Percentiles rank a stretch among this genome's conserved stretches.
These are phyloP conservation scores for Dothideomycetidae sp. DNA, from an alignment of 2,329 filamentous ascomycete genomes.

Conservation along the genomic window DNA sequence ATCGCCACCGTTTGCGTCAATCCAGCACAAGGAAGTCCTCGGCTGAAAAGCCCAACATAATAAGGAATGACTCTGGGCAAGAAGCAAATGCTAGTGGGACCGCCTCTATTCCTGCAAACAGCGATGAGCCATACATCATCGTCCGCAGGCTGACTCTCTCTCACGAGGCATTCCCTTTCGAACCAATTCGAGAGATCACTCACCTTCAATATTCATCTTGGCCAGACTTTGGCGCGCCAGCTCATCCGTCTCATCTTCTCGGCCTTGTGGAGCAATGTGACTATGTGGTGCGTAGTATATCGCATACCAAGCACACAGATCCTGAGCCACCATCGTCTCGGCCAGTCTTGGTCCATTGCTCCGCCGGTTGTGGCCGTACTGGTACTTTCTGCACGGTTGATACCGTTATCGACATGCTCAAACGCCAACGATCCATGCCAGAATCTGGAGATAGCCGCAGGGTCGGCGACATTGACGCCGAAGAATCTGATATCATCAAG, in stretches of 20 bases:
- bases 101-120: slow-evolving; percentile 15
- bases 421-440: slow-evolving; percentile 49
- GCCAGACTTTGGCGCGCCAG: slow-evolving; percentile 91
- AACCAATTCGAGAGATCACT: slow-evolving; percentile 78
- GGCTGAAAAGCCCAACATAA: slow-evolving; percentile 8
- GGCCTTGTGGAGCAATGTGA: slow-evolving; percentile 82
- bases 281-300: slow-evolving; percentile 44
- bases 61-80: slow-evolving; percentile 11
- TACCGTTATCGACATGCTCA: slow-evolving; percentile 89
- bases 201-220: slow-evolving; percentile 92
- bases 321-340: slow-evolving; percentile 38
- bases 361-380: slow-evolving; percentile 86
- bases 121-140: slow-evolving; percentile 58
- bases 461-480: slow-evolving; percentile 24
- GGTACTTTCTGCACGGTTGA: slow-evolving; percentile 96
- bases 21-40: slow-evolving; percentile 24
- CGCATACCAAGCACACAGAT: slow-evolving; percentile 29
- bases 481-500: slow-evolving; percentile 3
- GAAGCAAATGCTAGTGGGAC: slow-evolving; percentile 19
- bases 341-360: slow-evolving; percentile 87
- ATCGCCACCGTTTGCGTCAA: slow-evolving; percentile 24
- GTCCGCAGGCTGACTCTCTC: slow-evolving; percentile 78
- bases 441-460: slow-evolving; percentile 29
- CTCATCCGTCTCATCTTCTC: slow-evolving; percentile 73
- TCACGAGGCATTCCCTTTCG: slow-evolving; percentile 64